Evolutionary conservation across 2,329 filamentous ascomycete genomes (phyloP).

Genomic region (Mollisia scopiformis): DNA sequence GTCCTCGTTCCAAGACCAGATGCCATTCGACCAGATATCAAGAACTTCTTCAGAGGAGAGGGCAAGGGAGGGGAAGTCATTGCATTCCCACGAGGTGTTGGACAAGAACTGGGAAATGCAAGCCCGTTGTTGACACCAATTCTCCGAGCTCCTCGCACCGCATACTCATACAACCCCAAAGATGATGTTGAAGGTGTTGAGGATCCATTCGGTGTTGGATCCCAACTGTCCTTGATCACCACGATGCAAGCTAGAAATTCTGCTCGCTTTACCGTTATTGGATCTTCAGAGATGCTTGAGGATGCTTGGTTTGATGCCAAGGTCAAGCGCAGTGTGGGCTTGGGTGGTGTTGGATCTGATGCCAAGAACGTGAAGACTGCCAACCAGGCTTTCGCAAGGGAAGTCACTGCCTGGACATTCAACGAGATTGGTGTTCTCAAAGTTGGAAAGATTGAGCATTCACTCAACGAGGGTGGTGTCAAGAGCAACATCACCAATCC

Average conservation of each 20-base stretch:
- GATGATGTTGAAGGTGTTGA: conserved; percentile 75
- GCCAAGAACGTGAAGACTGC: conserved; percentile 59
- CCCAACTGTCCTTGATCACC: conserved; percentile 83
- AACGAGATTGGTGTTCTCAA: conserved; percentile 89
- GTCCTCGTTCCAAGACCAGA: conserved; percentile 74
- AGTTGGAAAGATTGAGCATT: conserved; percentile 83
- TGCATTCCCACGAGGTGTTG: conserved; percentile 80
- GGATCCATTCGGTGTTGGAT: conserved; percentile 82
- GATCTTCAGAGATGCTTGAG: conserved; percentile 83
- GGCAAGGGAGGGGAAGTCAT: conserved; percentile 57
- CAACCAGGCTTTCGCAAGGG: conserved; percentile 85
- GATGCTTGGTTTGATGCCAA: conserved; percentile 87
- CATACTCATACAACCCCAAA: conserved; percentile 94
- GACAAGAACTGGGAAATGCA: conserved; percentile 77
- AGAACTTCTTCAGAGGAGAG: conserved; percentile 75
- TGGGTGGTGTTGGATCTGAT: conserved; percentile 50
- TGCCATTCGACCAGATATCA: conserved; percentile 67
- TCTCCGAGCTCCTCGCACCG: conserved; percentile 78
- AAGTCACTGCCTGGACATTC: conserved; percentile 93
- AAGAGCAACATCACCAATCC: conserved; percentile 69
- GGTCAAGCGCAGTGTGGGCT: conserved; percentile 56
- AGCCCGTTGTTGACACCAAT: conserved; percentile 80
- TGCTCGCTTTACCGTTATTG: conserved; percentile 83
- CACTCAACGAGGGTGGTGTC: conserved; percentile 58
- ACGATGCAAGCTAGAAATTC: conserved; percentile 91